Base-by-base conservation (phyloP, 495 filamentous ascomycete genomes). In the Daldinia caldariorum region DNA sequence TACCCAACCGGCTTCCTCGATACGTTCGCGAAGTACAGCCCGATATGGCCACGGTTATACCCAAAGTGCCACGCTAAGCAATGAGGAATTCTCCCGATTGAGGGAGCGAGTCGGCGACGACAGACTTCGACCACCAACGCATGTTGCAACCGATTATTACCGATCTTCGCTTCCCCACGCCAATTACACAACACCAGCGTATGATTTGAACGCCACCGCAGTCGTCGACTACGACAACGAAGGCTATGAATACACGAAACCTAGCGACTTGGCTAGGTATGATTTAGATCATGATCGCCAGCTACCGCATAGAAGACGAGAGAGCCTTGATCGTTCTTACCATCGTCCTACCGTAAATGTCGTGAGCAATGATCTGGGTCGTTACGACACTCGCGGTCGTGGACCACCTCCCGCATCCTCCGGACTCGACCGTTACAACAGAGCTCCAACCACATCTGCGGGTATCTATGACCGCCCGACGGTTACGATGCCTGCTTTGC, bases 211-310 rank as follows among this genome's bases (percentile, higher is more conserved):
- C 64, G 69, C 69, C 66, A 72, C 72, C 4, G 79, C 77, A 0
- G 82, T 86, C 38, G 79, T 84, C 12, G 87, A 89, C 55, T 89
- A 89, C 73, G 86, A 88, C 57, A 88, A 89, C 41, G 83, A 89
- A 43, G 88, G 88, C 1, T 92, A 89, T 72, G 90, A 90, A 53
- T 93, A 92, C 67, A 92, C 90, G 4, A 89, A 87, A 29, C 87
- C 89, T 8, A 83, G 87, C 67, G 90, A 92, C 64, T 81, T 91
- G 55, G 89, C 88, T 37, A 84, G 90, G 43, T 88, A 88, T 50
- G 90, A 93, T 64, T 71, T 87, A 59, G 87, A 78, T 75, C 82
- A 78, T 62, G 77, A 83, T 61, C 77, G 73, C 41, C 83, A 77
- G 12, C 82, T 75, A n/a, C 66, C 62, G 13, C 76, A 77, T 56